Evolutionary conservation across 2,329 filamentous ascomycete species (phyloP).

Genomic region (Huntiella bhutanensis): DNA sequence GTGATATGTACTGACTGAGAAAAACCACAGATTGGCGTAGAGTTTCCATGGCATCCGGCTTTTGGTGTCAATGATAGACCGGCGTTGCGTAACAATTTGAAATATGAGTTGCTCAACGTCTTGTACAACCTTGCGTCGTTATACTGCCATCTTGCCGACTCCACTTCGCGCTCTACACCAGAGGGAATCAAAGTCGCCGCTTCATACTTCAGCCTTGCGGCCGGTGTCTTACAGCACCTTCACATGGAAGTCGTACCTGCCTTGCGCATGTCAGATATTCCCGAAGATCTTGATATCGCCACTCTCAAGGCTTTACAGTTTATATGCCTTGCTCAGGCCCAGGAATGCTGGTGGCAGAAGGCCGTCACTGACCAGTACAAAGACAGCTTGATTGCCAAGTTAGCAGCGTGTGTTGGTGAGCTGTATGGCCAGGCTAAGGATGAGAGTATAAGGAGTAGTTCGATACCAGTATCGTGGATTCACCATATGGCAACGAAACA

Average conservation of each 20-base stretch:
- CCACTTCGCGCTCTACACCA: slow-evolving; percentile 54
- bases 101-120: slow-evolving; percentile 78
- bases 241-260: slow-evolving; percentile 63
- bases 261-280: slow-evolving; percentile 58
- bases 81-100: slow-evolving; percentile 44
- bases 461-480: slow-evolving; percentile 87
- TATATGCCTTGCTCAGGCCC: slow-evolving; percentile 75
- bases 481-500: slow-evolving; percentile 96
- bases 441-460: slow-evolving; percentile 70
- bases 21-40: slow-evolving; percentile 54
- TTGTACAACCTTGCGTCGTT: slow-evolving; percentile 85
- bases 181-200: slow-evolving; percentile 78
- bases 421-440: slow-evolving; percentile 73
- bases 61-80: slow-evolving; percentile 76
- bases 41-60: slow-evolving; percentile 92
- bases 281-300: slow-evolving; percentile 86
- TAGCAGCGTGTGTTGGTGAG: slow-evolving; percentile 78
- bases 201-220: slow-evolving; percentile 74
- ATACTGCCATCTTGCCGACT: slow-evolving; percentile 78
- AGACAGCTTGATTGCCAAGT: slow-evolving; percentile 75
- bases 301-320: slow-evolving; percentile 70
- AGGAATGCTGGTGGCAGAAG: slow-evolving; percentile 97
- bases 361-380: slow-evolving; percentile 87
- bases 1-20: not conserved
- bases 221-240: slow-evolving; percentile 66